Evolutionary conservation across 768 basidiomycete species (phyloP).

Genomic region (Cytidiella melzeri): DNA sequence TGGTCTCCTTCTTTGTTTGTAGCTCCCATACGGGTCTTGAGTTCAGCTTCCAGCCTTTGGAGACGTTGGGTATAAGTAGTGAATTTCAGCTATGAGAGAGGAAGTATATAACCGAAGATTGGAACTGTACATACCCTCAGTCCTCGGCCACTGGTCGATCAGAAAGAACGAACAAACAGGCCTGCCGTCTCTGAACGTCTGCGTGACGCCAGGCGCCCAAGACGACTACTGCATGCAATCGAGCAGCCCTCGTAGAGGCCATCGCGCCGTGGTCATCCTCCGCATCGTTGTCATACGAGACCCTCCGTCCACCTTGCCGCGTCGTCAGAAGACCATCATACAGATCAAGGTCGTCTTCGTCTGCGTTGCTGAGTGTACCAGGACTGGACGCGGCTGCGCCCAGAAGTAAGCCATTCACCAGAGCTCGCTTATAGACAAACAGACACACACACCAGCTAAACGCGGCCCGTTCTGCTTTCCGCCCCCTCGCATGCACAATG

Average conservation of each 20-base stretch:
- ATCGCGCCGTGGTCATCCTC: constrained; percentile 52
- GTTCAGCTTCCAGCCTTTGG: constrained; percentile 79
- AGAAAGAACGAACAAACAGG: constrained; percentile 64
- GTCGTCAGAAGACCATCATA: constrained; percentile 47
- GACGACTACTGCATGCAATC: not conserved
- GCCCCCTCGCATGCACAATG: constrained; percentile 35
- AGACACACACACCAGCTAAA: constrained; percentile 53
- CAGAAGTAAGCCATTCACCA: too few species aligned
- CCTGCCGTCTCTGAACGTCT: constrained; percentile 69
- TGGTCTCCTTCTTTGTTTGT: constrained; percentile 31
- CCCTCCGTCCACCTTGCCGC: constrained; percentile 37
- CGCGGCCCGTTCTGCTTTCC: constrained; percentile 37
- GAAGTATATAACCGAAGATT: too few species aligned
- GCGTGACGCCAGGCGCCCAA: constrained; percentile 16
- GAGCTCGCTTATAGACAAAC: too few species aligned
- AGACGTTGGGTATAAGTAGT: constrained; percentile 67
- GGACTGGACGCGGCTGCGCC: constrained; percentile 87
- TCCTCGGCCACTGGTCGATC: constrained; percentile 65
- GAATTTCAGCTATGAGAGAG: not conserved
- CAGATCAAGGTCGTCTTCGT: constrained; percentile 86
- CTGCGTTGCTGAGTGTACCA: constrained; percentile 87
- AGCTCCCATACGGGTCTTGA: constrained; percentile 72
- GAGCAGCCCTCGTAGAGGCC: constrained; percentile 21
- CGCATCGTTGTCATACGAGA: constrained; percentile 64
- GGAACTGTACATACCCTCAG: constrained; percentile 53